Conservation (phyloP, 1,139 yeast genomes). For the Blastobotrys petasosporus region DNA sequence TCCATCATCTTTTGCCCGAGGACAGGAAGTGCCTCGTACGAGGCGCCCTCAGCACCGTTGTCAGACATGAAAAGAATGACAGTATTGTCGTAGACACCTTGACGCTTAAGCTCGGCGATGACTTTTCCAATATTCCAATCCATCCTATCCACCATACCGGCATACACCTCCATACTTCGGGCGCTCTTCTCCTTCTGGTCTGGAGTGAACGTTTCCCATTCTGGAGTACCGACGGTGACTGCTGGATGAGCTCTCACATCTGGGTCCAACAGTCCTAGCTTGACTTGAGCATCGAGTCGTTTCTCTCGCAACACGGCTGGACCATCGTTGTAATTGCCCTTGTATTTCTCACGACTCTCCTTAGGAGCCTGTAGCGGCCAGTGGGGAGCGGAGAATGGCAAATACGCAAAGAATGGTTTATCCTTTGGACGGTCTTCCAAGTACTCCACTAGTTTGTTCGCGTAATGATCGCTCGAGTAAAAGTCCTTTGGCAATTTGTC, state of each 20-base stretch:
- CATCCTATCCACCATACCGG: conserved; percentile 55
- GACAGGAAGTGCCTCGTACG: conserved; percentile 49
- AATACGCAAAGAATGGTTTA: conserved; percentile 46
- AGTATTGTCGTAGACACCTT: conserved; percentile 46
- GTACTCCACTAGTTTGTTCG: conserved; percentile 40
- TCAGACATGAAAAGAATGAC: conserved; percentile 53
- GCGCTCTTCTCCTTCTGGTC: conserved; percentile 37
- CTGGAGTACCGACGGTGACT: conserved; percentile 32
- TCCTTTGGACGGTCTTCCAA: conserved; percentile 23
- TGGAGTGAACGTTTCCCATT: conserved; percentile 40
- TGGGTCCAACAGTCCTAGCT: conserved; percentile 39
- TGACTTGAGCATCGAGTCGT: conserved; percentile 35
- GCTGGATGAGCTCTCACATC: conserved; percentile 44
- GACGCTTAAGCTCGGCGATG: conserved; percentile 36
- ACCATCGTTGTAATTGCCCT: conserved; percentile 46
- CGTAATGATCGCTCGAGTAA: conserved; percentile 43
- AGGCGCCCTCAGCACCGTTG: conserved; percentile 57
- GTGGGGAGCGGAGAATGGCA: conserved; percentile 56
- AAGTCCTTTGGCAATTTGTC: conserved; percentile 42
- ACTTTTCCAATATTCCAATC: conserved; percentile 47
- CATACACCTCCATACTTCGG: conserved; percentile 49
- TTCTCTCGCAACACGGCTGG: conserved; percentile 40
- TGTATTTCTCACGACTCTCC: conserved; percentile 42
- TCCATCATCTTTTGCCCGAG: background rate
- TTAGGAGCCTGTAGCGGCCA: conserved; percentile 57